Conservation (phyloP, 2,329 filamentous ascomycete species). For the Talaromyces sp. region DNA sequence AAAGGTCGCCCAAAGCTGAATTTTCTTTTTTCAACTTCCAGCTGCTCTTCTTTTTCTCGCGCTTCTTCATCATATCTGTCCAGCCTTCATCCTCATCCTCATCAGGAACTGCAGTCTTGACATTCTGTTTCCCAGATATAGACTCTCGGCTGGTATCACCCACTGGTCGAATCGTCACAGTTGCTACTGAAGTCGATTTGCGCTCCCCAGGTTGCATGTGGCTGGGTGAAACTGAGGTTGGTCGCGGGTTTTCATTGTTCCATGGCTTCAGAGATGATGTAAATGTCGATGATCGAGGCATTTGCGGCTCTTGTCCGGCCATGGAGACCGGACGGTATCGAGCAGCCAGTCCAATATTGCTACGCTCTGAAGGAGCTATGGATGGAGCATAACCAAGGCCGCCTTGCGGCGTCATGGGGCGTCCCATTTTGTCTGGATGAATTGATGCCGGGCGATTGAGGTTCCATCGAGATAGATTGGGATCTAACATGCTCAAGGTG, state of each 20-base stretch:
- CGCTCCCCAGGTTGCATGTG: slow-evolving; percentile 20
- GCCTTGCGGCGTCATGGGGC: slow-evolving; percentile 23
- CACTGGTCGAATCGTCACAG: slow-evolving; percentile 27
- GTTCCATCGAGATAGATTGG: slow-evolving; percentile 44
- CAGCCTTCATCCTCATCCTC: slow-evolving; percentile 47
- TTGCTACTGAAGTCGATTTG: slow-evolving; percentile 26
- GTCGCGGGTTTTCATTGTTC: slow-evolving; percentile 32
- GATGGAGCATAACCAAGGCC: slow-evolving; percentile 69
- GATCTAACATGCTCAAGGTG: slow-evolving; percentile 81
- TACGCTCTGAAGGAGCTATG: slow-evolving; percentile 91
- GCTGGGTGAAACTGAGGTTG: slow-evolving; percentile 21
- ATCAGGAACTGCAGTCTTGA: slow-evolving; percentile 31
- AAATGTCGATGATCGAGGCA: slow-evolving; percentile 26
- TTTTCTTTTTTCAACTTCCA: slow-evolving; percentile 43
- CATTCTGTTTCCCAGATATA: slow-evolving; percentile 14
- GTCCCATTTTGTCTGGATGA: slow-evolving; percentile 22
- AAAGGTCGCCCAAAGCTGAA: slow-evolving; percentile 32
- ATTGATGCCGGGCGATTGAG: slow-evolving; percentile 32
- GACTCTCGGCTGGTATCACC: slow-evolving; percentile 21
- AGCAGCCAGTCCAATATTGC: slow-evolving; percentile 83
- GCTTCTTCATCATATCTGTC: slow-evolving; percentile 48
- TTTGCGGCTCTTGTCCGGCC: slow-evolving; percentile 38
- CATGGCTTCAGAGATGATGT: slow-evolving; percentile 33
- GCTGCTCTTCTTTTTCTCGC: slow-evolving; percentile 45
- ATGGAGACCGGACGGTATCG: slow-evolving; percentile 87